Evolutionary conservation across 306 rosid species (phyloP).

Genomic region (Lotus japonicus): DNA sequence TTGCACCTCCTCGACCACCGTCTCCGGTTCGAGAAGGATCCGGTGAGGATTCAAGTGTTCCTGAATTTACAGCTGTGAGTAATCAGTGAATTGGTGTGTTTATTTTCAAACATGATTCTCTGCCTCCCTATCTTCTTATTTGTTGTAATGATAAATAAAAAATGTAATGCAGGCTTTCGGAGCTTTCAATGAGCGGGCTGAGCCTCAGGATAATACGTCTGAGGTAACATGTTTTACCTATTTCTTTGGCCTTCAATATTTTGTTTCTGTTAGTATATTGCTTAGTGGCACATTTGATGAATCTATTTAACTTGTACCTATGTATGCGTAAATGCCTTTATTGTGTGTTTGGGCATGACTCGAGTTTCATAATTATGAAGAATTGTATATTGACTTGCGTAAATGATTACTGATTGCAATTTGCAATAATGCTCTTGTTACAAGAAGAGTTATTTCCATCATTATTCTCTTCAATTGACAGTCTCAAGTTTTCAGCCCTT

Average conservation of each 20-base stretch:
- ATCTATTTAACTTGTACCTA: not conserved
- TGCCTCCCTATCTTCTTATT: not conserved
- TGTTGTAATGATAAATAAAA: slow-evolving; percentile 12
- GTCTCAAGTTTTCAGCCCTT: no score
- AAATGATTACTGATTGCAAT: not conserved
- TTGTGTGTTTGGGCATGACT: not conserved
- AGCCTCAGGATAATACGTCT: slow-evolving; percentile 43
- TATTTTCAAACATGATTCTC: not conserved
- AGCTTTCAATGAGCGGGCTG: slow-evolving; percentile 42
- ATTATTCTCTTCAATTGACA: no score
- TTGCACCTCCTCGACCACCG: slow-evolving; percentile 75
- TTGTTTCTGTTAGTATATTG: not conserved
- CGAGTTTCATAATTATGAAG: not conserved
- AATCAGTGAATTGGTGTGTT: slow-evolving; percentile 12
- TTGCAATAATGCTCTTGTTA: not conserved
- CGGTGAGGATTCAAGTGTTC: slow-evolving; percentile 58
- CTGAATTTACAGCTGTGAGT: slow-evolving; percentile 53
- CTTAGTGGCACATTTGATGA: not conserved
- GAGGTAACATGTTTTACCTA: slow-evolving; percentile 43
- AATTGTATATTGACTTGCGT: not conserved
- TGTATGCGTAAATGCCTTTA: not conserved
- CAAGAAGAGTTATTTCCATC: no score
- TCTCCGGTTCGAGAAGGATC: slow-evolving; percentile 88
- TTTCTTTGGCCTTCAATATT: not conserved
- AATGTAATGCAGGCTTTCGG: slow-evolving; percentile 47